Evolutionary conservation across 768 basidiomycete genomes (phyloP).

Genomic region (Tricholoma furcatifolium): DNA sequence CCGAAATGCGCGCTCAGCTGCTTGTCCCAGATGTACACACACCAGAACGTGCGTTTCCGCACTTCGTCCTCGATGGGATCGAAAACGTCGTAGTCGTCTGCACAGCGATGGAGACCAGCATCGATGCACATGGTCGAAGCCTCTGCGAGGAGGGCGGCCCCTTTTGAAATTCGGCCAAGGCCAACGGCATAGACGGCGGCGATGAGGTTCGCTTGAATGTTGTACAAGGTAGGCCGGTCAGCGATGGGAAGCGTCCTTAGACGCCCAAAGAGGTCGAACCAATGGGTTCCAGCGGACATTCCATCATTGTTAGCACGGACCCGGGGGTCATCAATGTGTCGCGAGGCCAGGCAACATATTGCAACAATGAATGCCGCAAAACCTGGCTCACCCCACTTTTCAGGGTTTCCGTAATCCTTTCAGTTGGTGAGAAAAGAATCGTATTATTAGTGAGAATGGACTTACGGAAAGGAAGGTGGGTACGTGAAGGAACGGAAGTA

Average conservation of each 20-base stretch:
- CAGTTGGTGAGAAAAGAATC: constrained; percentile 9
- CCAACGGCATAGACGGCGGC: constrained; percentile 95
- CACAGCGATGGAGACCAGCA: constrained; percentile 84
- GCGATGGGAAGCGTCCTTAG: constrained; percentile 87
- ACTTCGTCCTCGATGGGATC: constrained; percentile 89
- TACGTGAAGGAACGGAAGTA: constrained; percentile 90
- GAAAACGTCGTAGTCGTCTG: constrained; percentile 84
- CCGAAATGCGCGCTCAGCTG: constrained; percentile 89
- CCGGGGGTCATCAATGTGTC: constrained; percentile 90
- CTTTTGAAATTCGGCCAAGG: constrained; percentile 83
- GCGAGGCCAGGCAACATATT: constrained; percentile 85
- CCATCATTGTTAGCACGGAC: constrained; percentile 82
- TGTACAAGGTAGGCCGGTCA: constrained; percentile 88
- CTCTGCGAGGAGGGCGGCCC: constrained; percentile 82
- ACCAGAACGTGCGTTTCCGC: constrained; percentile 95
- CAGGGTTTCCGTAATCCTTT: constrained; percentile 90
- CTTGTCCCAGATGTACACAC: constrained; percentile 96
- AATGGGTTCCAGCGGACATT: constrained; percentile 86
- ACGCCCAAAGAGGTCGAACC: constrained; percentile 87
- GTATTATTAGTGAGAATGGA: constrained; percentile 16
- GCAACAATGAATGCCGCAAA: constrained; percentile 95
- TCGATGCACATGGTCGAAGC: constrained; percentile 87
- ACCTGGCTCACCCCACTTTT: constrained; percentile 94
- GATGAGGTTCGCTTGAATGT: constrained; percentile 86
- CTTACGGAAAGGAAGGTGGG: constrained; percentile 80